A percentile compares a stretch with the other conserved stretches of the same genome.
phyloP scores from a whole-genome alignment of 305 asterid species.

The Withania somnifera region DNA sequence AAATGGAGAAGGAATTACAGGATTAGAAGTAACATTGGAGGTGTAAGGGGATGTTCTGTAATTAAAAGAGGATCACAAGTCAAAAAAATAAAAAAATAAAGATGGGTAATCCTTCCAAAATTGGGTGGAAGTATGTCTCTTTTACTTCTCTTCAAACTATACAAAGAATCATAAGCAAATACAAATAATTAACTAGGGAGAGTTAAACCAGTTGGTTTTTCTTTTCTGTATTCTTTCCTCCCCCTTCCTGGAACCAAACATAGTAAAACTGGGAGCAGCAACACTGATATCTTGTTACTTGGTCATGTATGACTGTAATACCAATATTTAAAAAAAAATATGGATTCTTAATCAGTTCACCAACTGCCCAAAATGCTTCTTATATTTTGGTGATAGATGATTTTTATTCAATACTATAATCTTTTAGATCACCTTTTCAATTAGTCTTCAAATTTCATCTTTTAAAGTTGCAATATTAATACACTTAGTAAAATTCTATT shows the following conservation, averaged over 20 bases:
- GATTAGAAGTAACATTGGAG: neutral
- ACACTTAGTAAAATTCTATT: neutral
- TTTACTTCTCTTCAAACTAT: neutral
- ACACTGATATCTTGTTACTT: neutral
- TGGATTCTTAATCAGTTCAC: neutral
- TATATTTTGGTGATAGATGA: neutral
- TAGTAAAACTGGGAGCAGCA: neutral
- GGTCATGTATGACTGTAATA: neutral
- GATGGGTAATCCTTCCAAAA: neutral
- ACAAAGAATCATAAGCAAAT: neutral
- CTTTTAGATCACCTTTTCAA: neutral
- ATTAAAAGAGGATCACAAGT: neutral
- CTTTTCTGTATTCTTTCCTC: neutral
- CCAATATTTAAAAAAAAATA: no score
- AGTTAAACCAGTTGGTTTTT: neutral
- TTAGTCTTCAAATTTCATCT: neutral
- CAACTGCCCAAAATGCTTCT: neutral
- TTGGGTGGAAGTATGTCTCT: neutral
- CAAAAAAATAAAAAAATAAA: neutral
- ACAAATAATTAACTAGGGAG: neutral
- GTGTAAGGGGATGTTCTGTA: neutral
- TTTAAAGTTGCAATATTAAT: neutral
- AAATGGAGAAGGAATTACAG: neutral
- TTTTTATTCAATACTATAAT: neutral
- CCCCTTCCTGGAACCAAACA: neutral